Evolutionary conservation across 331 rosid genomes (phyloP), one percentile per base, ranked within the genome.

Genomic region (Erythrophleum ivorense): DNA sequence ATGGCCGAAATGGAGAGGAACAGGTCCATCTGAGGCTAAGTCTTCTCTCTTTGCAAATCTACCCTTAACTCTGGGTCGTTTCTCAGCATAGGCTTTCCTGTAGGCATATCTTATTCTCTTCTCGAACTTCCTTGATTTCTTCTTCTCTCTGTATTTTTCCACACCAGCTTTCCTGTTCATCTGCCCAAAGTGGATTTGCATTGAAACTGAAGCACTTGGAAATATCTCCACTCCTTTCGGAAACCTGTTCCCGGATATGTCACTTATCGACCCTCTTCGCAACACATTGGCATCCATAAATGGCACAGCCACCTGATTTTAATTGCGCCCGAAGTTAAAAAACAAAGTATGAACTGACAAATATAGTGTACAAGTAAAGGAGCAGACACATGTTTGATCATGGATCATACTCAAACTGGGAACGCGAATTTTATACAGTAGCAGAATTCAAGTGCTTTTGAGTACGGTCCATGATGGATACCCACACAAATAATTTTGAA

Each of bases 81-180:
- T 81, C 59, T 68, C 69, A 62, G 67, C 77, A 2, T 76, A 76
- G 34, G 80, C 80, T 11, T 60, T 60, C 72, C 80, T 60, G 18
- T 60, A 60, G 24, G 80, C 80, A 76, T 60, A 76, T 62, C 71
- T 33, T n/a, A 60, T 80, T 43, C 69, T 63, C 78, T 71, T 63
- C 77, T 58, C 69, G 12, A 78, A 77, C 83, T 45, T 72, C 49
- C 79, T 83, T 9, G 82, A 77, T 46, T 77, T 62, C 55, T 46
- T 83, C 53, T 80, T 71, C 70, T 78, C 65, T 78, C 75, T 78
- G 49, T 68, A 53, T 49, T 80, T 66, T 12, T 69, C 72, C 48
- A 68, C 43, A 18, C 81, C 52, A 34, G 66, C 81, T 78, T 46
- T 78, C 66, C 75, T 67, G 76, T 54, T 78, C 76, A 53, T 78